These are phyloP conservation scores for Ilyonectria destructans DNA, from an alignment of 2,329 filamentous ascomycete species.

Conservation along the genomic window DNA sequence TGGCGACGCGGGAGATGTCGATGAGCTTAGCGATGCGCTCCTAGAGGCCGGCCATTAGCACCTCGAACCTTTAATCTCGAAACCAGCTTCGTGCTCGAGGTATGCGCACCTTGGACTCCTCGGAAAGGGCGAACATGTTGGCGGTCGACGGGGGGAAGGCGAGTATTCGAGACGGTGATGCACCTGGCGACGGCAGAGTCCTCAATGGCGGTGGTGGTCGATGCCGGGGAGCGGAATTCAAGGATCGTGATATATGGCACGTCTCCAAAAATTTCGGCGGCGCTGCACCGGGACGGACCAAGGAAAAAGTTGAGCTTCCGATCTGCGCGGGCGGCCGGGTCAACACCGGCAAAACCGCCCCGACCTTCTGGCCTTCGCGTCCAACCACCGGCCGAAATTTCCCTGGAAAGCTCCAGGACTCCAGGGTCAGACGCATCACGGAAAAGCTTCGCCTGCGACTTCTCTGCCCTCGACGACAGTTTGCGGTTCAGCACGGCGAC, in stretches of 20 bases:
- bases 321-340: constrained; percentile 40
- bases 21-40: constrained; percentile 99
- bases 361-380: constrained; percentile 34
- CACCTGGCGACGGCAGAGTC: constrained; percentile 13
- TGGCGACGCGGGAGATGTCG: constrained; percentile 91
- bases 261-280: constrained; percentile 47
- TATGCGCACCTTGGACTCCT: constrained; percentile 90
- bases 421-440: constrained; percentile 11
- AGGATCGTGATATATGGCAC: constrained; percentile 33
- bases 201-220: constrained; percentile 26
- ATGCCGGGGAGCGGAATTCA: constrained; percentile 20
- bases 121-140: constrained; percentile 82
- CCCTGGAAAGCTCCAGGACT: constrained; percentile 36
- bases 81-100: constrained; percentile 9
- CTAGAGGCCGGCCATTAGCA: constrained; percentile 62
- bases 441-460: constrained; percentile 30
- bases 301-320: constrained; percentile 49
- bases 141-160: constrained; percentile 24
- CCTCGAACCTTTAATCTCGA: constrained; percentile 18
- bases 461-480: constrained; percentile 17
- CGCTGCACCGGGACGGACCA: constrained; percentile 34
- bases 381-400: constrained; percentile 49
- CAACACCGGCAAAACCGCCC: constrained; percentile 50
- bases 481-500: constrained; percentile 1
- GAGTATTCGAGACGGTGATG: background rate